Evolutionary conservation across 2,329 filamentous ascomycete genomes (phyloP).

Genomic region (Apiospora aurea): DNA sequence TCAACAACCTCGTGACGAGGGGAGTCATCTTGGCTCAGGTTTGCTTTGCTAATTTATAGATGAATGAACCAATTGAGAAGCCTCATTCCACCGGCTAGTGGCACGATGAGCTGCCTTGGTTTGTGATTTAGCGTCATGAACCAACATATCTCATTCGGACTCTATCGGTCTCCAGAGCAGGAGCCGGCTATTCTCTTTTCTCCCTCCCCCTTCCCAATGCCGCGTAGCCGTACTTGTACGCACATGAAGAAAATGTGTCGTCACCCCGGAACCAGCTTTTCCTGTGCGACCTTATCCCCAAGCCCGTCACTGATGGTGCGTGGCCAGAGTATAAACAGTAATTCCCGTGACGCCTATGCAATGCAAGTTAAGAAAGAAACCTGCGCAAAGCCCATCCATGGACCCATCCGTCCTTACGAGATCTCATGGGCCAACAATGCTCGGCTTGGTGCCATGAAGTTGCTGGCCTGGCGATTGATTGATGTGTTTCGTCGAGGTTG

Average conservation of each 20-base stretch:
- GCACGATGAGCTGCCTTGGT: slow-evolving; percentile 13
- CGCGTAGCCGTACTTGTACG: slow-evolving; percentile 21
- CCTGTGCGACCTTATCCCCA: slow-evolving; percentile 27
- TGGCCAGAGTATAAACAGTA: slow-evolving; percentile 26
- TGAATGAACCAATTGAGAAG: slow-evolving; percentile 15
- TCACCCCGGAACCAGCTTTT: slow-evolving; percentile 31
- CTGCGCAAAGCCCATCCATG: slow-evolving; percentile 31
- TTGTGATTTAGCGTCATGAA: slow-evolving; percentile 19
- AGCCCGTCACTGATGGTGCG: slow-evolving; percentile 34
- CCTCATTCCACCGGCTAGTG: slow-evolving; percentile 7
- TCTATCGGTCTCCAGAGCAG: slow-evolving; percentile 20
- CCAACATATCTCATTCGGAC: slow-evolving; percentile 20
- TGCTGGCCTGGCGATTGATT: slow-evolving; percentile 21
- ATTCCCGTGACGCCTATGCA: slow-evolving; percentile 47
- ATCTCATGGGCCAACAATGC: slow-evolving; percentile 15
- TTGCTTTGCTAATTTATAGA: slow-evolving; percentile 18
- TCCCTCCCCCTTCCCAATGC: neutral
- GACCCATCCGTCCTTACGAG: slow-evolving; percentile 18
- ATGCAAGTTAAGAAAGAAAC: slow-evolving; percentile 47
- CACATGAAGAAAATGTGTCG: slow-evolving; percentile 18
- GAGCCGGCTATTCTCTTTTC: slow-evolving; percentile 12
- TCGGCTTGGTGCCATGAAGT: slow-evolving; percentile 4
- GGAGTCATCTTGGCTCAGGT: neutral
- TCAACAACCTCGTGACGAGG: slow-evolving; percentile 4
- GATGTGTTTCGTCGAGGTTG: slow-evolving; percentile 6